Conservation (phyloP, 139 green algal species). For the Picochlorum sp. region DNA sequence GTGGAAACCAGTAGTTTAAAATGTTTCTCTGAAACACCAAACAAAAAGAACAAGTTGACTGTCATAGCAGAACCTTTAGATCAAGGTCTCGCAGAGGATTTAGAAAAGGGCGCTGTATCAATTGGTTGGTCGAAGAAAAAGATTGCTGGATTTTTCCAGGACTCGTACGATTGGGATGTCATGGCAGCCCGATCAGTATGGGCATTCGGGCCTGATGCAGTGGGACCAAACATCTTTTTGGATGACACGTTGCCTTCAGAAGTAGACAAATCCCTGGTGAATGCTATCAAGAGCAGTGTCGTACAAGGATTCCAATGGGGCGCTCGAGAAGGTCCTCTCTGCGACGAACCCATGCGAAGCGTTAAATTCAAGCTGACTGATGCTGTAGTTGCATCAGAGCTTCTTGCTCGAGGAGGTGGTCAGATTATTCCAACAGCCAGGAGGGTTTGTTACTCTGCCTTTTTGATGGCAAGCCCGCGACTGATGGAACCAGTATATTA, state of each 20-base stretch:
- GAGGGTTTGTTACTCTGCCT: constrained; percentile 85
- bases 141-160: constrained; percentile 70
- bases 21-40: constrained; percentile 96
- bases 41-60: constrained; percentile 88
- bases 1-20: constrained; percentile 90
- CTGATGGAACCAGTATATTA: constrained; percentile 95
- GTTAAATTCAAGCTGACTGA: constrained; percentile 93
- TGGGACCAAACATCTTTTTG: constrained; percentile 87
- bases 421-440: constrained; percentile 77
- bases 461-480: constrained; percentile 94
- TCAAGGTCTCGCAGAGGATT: constrained; percentile 80
- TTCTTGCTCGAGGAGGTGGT: constrained; percentile 78
- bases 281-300: constrained; percentile 67
- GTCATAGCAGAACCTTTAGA: constrained; percentile 96
- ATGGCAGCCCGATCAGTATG: constrained; percentile 86
- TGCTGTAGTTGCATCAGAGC: constrained; percentile 51
- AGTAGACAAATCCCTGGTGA: constrained; percentile 85
- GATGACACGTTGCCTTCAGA: constrained; percentile 90
- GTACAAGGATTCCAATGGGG: constrained; percentile 98
- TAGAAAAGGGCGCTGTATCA: constrained; percentile 68
- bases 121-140: constrained; percentile 61
- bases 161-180: constrained; percentile 93
- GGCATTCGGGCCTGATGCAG: constrained; percentile 88
- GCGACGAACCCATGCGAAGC: constrained; percentile 95
- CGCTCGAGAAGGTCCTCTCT: constrained; percentile 88